A percentile compares a stretch with the other conserved stretches of the same genome.
Conservation (phyloP, 108 stramenopile genomes). For the Bacterosira constricta region DNA sequence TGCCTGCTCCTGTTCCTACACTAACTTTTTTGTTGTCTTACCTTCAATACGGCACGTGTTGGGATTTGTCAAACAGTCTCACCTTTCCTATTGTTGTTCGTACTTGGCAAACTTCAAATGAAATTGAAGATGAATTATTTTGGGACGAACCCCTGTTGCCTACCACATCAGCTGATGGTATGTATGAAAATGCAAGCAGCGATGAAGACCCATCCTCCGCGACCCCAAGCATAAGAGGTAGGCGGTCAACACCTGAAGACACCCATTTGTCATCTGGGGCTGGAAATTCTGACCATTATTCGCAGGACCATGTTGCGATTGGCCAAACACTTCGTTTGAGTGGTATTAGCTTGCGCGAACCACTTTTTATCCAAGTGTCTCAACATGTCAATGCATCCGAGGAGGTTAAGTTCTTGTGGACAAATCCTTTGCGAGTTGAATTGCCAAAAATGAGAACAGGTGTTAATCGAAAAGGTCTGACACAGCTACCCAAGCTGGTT, state of each 20-base stretch:
- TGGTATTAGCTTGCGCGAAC: slow-evolving; percentile 25
- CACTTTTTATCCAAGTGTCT: slow-evolving; percentile 29
- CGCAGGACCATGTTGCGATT: neutral
- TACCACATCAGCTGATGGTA: neutral
- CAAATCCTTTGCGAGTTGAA: slow-evolving; percentile 2
- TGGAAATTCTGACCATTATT: slow-evolving; percentile 10
- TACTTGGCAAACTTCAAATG: slow-evolving; percentile 19
- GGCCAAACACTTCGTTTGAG: slow-evolving; percentile 17
- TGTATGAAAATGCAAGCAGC: slow-evolving; percentile 18
- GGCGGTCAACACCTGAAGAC: neutral
- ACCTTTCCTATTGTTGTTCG: slow-evolving; percentile 23
- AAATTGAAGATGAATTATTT: slow-evolving; percentile 16
- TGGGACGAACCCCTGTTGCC: slow-evolving; percentile 5
- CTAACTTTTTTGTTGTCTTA: too few relatives aligned
- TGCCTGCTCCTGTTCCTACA: too few relatives aligned
- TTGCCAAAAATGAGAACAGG: slow-evolving; percentile 30
- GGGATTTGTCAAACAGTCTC: too few relatives aligned
- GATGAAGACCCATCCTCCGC: slow-evolving; percentile 31
- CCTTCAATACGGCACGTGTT: too few relatives aligned
- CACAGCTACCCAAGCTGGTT: slow-evolving; percentile 9
- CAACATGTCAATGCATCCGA: slow-evolving; percentile 10
- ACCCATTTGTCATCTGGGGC: slow-evolving; percentile 11
- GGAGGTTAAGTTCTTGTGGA: slow-evolving; percentile 5
- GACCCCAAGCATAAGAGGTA: slow-evolving; percentile 5
- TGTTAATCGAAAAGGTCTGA: slow-evolving; percentile 16